Conservation (phyloP, 352 stramenopile genomes). For the Globisporangium acanthophoron region DNA sequence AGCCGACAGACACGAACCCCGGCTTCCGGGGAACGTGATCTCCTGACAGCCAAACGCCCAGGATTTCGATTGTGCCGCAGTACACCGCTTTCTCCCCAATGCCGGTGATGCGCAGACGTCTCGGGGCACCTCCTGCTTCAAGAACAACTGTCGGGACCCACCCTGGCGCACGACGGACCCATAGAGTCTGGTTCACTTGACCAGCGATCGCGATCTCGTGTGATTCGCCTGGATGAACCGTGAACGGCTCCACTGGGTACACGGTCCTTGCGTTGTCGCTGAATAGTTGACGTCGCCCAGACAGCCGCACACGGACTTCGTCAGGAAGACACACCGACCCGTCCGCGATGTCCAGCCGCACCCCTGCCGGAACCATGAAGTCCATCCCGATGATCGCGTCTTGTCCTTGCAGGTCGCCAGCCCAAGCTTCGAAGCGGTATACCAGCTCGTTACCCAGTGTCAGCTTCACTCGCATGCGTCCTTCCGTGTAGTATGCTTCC, state of each 20-base stretch:
- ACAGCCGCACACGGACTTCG: slow-evolving; percentile 9
- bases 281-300: not conserved
- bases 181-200: too few relatives aligned
- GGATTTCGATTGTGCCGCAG: too few relatives aligned
- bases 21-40: not conserved
- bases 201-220: too few relatives aligned
- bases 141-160: too few relatives aligned
- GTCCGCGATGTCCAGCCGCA: slow-evolving; percentile 9
- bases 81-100: too few relatives aligned
- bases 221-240: too few relatives aligned
- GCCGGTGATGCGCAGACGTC: too few relatives aligned
- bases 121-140: too few relatives aligned
- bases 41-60: too few relatives aligned
- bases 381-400: slow-evolving; percentile 14
- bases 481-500: slow-evolving; percentile 7
- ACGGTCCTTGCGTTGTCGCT: too few relatives aligned
- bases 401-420: slow-evolving; percentile 9
- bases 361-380: slow-evolving; percentile 12
- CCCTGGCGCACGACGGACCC: too few relatives aligned
- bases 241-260: too few relatives aligned
- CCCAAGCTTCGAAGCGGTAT: slow-evolving; percentile 12
- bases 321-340: slow-evolving; percentile 7
- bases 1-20: not conserved
- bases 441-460: slow-evolving; percentile 9
- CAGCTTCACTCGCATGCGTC: slow-evolving; percentile 12